phyloP scores from a whole-genome alignment of 805 yeast genomes.

The Myxozyma sirexii region DNA sequence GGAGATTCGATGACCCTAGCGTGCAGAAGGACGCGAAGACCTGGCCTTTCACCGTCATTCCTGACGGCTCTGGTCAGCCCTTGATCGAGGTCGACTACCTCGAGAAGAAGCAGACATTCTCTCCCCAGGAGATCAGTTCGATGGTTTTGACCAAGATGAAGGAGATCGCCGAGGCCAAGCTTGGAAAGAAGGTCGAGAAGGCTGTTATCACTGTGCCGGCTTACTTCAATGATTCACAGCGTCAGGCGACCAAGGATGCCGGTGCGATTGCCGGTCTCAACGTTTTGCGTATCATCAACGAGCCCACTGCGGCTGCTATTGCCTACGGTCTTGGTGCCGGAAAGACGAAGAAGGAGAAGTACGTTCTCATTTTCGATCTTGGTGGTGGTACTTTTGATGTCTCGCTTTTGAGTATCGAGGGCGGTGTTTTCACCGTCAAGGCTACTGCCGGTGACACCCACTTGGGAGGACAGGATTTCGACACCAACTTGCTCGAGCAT shows the following conservation, averaged over 20 bases:
- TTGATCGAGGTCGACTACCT: slow-evolving; percentile 78
- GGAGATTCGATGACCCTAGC: slow-evolving; percentile 78
- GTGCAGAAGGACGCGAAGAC: slow-evolving; percentile 90
- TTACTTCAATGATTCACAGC: slow-evolving; percentile 84
- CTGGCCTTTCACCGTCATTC: slow-evolving; percentile 84
- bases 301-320: slow-evolving; percentile 96
- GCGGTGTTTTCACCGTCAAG: slow-evolving; percentile 95
- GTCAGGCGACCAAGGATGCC: slow-evolving; percentile 90
- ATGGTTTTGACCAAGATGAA: slow-evolving; percentile 90
- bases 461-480: slow-evolving; percentile 99
- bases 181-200: slow-evolving; percentile 77
- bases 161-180: slow-evolving; percentile 80
- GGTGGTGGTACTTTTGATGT: slow-evolving; percentile 99
- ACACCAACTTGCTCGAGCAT: slow-evolving; percentile 90
- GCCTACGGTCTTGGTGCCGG: slow-evolving; percentile 96
- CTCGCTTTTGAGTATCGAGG: slow-evolving; percentile 85
- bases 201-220: slow-evolving; percentile 89
- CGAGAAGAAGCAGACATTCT: slow-evolving; percentile 82
- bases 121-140: slow-evolving; percentile 93
- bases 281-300: slow-evolving; percentile 83
- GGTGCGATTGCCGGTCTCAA: slow-evolving; percentile 85
- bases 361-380: slow-evolving; percentile 87
- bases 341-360: slow-evolving; percentile 77
- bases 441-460: slow-evolving; percentile 99
- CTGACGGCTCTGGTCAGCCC: slow-evolving; percentile 68